Conservation (phyloP, 495 filamentous ascomycete species). For the Ascodesmis nigricans region DNA sequence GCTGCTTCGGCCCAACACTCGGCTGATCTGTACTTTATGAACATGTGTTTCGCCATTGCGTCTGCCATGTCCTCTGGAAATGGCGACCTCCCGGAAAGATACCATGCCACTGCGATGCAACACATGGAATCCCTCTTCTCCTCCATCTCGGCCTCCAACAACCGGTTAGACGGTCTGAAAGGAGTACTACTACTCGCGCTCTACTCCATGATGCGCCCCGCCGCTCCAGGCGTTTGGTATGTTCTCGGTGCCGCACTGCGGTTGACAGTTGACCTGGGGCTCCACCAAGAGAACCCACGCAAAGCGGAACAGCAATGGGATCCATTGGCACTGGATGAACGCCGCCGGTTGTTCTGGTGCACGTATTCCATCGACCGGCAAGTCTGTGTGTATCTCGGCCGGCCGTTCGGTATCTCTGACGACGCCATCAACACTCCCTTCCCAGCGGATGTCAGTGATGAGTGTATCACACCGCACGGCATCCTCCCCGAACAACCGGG, state of each 20-base stretch:
- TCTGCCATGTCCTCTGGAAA: conserved; percentile 10
- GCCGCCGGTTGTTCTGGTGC: conserved; percentile 32
- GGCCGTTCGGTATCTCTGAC: conserved; percentile 30
- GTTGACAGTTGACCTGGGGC: conserved; percentile 28
- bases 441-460: conserved; percentile 27
- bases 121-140: conserved; percentile 17
- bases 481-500: neutral
- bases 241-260: conserved; percentile 29
- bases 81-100: conserved; percentile 15
- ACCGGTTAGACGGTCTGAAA: conserved; percentile 22
- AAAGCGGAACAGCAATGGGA: conserved; percentile 19
- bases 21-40: conserved; percentile 17
- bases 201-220: conserved; percentile 31
- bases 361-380: conserved; percentile 32
- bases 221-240: conserved; percentile 33
- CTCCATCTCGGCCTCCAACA: conserved; percentile 14
- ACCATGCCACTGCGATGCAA: conserved; percentile 18
- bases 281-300: conserved; percentile 27
- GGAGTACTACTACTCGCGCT: conserved; percentile 29
- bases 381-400: conserved; percentile 29
- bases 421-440: conserved; percentile 29
- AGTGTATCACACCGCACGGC: conserved; percentile 2
- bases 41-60: conserved; percentile 20
- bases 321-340: conserved; percentile 27
- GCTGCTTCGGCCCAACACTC: conserved; percentile 13